phyloP scores from a whole-genome alignment of 441 rosid genomes.

The Raphanus hybrid region DNA sequence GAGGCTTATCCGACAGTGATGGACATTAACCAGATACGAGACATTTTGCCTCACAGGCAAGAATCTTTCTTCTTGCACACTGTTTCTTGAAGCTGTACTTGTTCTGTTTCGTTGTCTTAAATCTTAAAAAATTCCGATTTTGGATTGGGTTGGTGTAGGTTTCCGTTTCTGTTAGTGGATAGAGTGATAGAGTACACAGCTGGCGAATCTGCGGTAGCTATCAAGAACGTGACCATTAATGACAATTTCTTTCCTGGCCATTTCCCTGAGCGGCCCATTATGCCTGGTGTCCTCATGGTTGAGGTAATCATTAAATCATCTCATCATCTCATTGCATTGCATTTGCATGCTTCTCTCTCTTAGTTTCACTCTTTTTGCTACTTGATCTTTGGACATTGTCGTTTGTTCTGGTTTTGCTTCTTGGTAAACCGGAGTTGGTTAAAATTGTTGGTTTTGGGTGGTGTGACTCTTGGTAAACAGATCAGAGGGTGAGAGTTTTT shows the following conservation, averaged over 20 bases:
- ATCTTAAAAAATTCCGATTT: not conserved
- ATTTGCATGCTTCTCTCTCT: not conserved
- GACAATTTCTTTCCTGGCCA: conserved; percentile 97
- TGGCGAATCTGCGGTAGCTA: conserved; percentile 85
- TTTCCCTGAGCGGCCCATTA: conserved; percentile 89
- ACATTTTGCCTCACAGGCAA: too few relatives aligned
- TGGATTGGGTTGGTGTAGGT: conserved; percentile 47
- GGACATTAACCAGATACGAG: too few relatives aligned
- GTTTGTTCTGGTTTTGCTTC: too few relatives aligned
- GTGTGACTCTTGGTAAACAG: not conserved
- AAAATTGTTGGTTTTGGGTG: conserved; percentile 10
- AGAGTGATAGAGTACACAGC: conserved; percentile 89
- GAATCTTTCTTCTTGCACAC: too few relatives aligned
- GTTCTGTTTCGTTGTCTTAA: conserved; percentile 8
- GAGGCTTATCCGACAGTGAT: too few relatives aligned
- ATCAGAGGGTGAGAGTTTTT: too few relatives aligned
- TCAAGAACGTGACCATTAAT: conserved; percentile 88
- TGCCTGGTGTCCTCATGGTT: conserved; percentile 97
- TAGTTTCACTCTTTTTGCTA: not conserved
- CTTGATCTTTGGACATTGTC: too few relatives aligned
- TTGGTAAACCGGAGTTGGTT: too few relatives aligned
- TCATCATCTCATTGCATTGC: not conserved
- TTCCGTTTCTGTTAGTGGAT: conserved; percentile 93
- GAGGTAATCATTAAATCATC: conserved; percentile 53
- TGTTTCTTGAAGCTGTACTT: not conserved